Percentiles rank a stretch among this genome's conserved stretches.
phyloP scores from a whole-genome alignment of 768 basidiomycete genomes.

The Amanita brunnescens region DNA sequence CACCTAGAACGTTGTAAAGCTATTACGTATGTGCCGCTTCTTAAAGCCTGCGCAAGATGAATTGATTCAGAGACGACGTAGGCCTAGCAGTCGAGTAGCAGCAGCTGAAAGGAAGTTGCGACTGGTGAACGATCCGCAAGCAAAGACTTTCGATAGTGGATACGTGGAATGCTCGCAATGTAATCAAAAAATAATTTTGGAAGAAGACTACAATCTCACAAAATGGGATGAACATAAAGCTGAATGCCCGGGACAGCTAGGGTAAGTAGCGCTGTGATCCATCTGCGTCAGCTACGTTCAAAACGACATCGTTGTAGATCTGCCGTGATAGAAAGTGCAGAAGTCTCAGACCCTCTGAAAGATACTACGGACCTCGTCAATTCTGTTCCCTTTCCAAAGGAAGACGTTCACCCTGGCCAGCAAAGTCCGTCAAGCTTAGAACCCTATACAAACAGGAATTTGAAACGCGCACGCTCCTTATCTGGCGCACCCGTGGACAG shows the following conservation, averaged over 20 bases:
- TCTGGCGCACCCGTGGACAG: background rate
- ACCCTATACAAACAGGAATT: background rate
- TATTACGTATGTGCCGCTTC: conserved; percentile 24
- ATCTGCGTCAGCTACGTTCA: background rate
- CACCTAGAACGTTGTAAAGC: conserved; percentile 43
- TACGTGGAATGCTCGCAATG: conserved; percentile 48
- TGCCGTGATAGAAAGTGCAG: background rate
- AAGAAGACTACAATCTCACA: conserved; percentile 48
- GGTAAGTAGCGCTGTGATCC: conserved; percentile 10
- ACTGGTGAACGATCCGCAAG: conserved; percentile 59
- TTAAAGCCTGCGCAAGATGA: background rate
- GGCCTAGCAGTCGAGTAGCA: conserved; percentile 52
- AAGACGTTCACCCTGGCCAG: background rate
- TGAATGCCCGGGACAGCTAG: conserved; percentile 26
- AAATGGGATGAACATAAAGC: conserved; percentile 59
- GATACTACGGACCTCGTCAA: background rate
- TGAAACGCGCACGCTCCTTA: conserved; percentile 3
- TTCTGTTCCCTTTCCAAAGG: conserved; percentile 1
- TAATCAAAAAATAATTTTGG: conserved; percentile 32
- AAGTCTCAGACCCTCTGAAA: background rate
- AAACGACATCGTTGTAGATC: conserved; percentile 1
- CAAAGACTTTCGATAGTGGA: conserved; percentile 34
- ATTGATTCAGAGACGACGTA: conserved; percentile 13
- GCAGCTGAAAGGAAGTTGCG: conserved; percentile 52
- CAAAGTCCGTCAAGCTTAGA: background rate